Percentiles rank a stretch among this genome's conserved stretches.
Conservation (phyloP, 2,329 filamentous ascomycete species). For the Penicillium polonicum region DNA sequence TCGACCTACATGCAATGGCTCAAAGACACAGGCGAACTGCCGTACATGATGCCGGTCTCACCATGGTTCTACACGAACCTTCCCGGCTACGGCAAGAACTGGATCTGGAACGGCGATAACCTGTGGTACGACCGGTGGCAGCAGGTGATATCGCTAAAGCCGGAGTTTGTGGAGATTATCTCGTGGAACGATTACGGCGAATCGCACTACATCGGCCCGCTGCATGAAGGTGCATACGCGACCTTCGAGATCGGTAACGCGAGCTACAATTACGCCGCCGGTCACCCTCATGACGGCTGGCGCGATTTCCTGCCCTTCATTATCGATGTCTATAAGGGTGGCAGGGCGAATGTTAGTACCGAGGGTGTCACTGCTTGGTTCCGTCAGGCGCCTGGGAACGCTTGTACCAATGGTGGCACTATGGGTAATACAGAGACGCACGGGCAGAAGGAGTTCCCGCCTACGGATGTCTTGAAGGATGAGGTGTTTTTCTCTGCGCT, state of each 20-base stretch:
- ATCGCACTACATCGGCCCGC: slow-evolving; percentile 31
- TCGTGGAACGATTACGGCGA: slow-evolving; percentile 54
- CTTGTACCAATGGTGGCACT: slow-evolving; percentile 3
- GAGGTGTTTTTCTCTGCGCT: slow-evolving; percentile 7
- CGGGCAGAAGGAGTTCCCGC: neutral
- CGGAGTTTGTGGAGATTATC: slow-evolving; percentile 11
- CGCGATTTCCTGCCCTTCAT: slow-evolving; percentile 4
- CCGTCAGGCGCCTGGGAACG: slow-evolving; percentile 1
- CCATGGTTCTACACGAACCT: slow-evolving; percentile 60
- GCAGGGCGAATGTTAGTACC: neutral
- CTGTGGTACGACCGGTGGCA: slow-evolving; percentile 62
- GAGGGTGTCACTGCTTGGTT: slow-evolving; percentile 9
- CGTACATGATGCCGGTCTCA: slow-evolving; percentile 57
- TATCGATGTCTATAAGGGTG: slow-evolving; percentile 2
- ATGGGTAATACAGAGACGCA: slow-evolving; percentile 7
- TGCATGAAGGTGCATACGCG: slow-evolving; percentile 8
- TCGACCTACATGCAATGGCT: slow-evolving; percentile 11
- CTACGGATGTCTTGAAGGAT: slow-evolving; percentile 3
- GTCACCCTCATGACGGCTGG: slow-evolving; percentile 9
- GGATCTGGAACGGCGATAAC: slow-evolving; percentile 62
- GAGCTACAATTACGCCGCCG: slow-evolving; percentile 7
- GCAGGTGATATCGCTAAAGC: slow-evolving; percentile 37
- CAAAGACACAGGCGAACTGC: slow-evolving; percentile 1
- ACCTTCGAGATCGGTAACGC: slow-evolving; percentile 9
- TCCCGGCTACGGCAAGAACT: slow-evolving; percentile 58